Evolutionary conservation across 257 asterid genomes (phyloP), one percentile per base, ranked within the genome.

Genomic region (Nicotiana tabacum): DNA sequence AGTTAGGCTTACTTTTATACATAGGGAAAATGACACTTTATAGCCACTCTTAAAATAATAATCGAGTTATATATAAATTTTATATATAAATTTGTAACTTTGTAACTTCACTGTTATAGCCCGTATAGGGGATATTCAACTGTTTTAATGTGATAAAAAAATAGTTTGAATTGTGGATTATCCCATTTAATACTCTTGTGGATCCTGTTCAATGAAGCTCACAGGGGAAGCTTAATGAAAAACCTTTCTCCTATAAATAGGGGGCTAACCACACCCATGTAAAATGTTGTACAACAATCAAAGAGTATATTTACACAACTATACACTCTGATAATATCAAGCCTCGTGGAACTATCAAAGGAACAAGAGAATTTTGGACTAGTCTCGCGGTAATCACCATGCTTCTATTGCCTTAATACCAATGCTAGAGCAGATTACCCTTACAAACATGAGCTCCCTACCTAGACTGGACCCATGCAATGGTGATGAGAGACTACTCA

Each of bases 321-420:
- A 72, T 72, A 72, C 79, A 72, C 79, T 43, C 78, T 72, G 79
- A 72, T 46, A 72, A 2, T 51, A 51, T 51, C 27, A 76, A 76
- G 29, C 80, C 80, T 76, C 5, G 64, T 29, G 80, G 64, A 74
- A 46, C 60, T 24, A 46, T 1, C 60, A 46, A 72, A 72, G 60
- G 43, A 74, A 76, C 64, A 51, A 51, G 80, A 48, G 5, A 76
- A 72, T 16, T 24, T 43, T 9, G 58, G 58, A 70, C 3, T 66
- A 30, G 72, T 66, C 21, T 66, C 12, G 21, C 72, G 46, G n/a
- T 24, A 66, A 43, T 16, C 58, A 70, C 78, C 60, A 21, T 43
- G 13, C 39, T 72, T 72, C 39, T 24, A 46, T 24, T 13, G 61
- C 61, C 79, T 72, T 6, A 48, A 46, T 17, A 72, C 24, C 79